Evolutionary conservation across 208 protist genomes (phyloP).

Genomic region (Jaenimonas drosophilae): DNA sequence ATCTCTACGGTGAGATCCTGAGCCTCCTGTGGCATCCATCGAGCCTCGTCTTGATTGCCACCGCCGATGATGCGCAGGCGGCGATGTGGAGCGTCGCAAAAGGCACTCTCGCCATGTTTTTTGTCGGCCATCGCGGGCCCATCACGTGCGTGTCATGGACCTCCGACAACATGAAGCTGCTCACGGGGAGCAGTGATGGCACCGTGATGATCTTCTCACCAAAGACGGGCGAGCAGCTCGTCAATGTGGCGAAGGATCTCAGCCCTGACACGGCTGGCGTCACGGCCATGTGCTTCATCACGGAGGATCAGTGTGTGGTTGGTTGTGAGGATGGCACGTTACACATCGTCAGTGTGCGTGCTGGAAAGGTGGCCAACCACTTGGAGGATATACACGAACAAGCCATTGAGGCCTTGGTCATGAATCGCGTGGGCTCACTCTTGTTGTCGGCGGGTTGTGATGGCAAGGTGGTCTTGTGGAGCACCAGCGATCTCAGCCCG

Average conservation of each 20-base stretch:
- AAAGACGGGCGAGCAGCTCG: conserved; percentile 71
- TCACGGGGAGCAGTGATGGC: conserved; percentile 89
- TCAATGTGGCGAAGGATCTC: conserved; percentile 50
- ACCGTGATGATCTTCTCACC: conserved; percentile 88
- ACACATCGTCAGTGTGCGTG: conserved; percentile 60
- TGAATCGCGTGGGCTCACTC: conserved; percentile 29
- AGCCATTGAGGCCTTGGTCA: conserved; percentile 66
- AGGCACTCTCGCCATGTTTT: conserved; percentile 86
- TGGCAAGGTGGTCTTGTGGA: conserved; percentile 75
- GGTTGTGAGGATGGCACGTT: conserved; percentile 83
- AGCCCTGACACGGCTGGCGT: conserved; percentile 64
- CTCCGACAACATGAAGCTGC: conserved; percentile 75
- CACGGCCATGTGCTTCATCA: conserved; percentile 47
- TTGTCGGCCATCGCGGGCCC: conserved; percentile 81
- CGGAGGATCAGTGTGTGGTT: conserved; percentile 63
- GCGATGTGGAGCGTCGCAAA: conserved; percentile 92
- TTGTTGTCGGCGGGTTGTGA: conserved; percentile 75
- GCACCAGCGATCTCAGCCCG: conserved; percentile 39
- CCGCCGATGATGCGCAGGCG: conserved; percentile 82
- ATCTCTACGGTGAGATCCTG: conserved; percentile 77
- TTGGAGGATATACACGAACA: conserved; percentile 68
- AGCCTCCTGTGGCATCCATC: conserved; percentile 91
- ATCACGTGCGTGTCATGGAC: conserved; percentile 83
- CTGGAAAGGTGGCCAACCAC: conserved; percentile 45
- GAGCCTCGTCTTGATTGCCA: conserved; percentile 84